phyloP scores from a whole-genome alignment of 805 yeast species.

The Tetrapisispora pingtungensis region DNA sequence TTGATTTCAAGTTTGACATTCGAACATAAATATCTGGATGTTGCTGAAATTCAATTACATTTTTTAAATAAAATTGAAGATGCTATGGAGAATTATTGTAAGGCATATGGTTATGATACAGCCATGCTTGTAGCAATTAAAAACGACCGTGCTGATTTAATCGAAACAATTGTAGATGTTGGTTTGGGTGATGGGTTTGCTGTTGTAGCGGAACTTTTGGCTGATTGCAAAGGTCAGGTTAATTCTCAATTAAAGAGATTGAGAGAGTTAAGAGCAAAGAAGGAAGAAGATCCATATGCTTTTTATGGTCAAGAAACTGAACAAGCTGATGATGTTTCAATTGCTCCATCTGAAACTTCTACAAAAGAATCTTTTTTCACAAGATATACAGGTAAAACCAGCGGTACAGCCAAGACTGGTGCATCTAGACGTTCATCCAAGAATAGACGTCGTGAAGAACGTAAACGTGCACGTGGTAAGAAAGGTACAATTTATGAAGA shows the following conservation, averaged over 20 bases:
- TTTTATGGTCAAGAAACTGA: conserved; percentile 70
- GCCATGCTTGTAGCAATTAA: conserved; percentile 59
- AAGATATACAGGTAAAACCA: conserved; percentile 90
- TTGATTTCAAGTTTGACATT: conserved; percentile 53
- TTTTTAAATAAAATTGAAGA: conserved; percentile 52
- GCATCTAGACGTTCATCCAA: conserved; percentile 88
- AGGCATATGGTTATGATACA: conserved; percentile 60
- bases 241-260: conserved; percentile 74
- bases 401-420: conserved; percentile 94
- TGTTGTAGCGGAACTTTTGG: conserved; percentile 70
- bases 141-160: conserved; percentile 35
- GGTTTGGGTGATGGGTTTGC: conserved; percentile 85
- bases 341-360: conserved; percentile 90
- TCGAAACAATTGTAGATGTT: conserved; percentile 55
- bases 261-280: conserved; percentile 76
- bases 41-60: conserved; percentile 63
- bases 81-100: conserved; percentile 61
- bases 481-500: conserved; percentile 97
- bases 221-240: conserved; percentile 87
- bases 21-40: conserved; percentile 64
- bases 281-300: conserved; percentile 72
- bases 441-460: conserved; percentile 87
- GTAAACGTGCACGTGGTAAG: conserved; percentile 93
- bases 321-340: conserved; percentile 85
- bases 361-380: conserved; percentile 91